A percentile compares a stretch with the other conserved stretches of the same genome.
Evolutionary conservation across 371 early-diverging fungal species (phyloP).

Genomic region (Rhizomucor miehei): DNA sequence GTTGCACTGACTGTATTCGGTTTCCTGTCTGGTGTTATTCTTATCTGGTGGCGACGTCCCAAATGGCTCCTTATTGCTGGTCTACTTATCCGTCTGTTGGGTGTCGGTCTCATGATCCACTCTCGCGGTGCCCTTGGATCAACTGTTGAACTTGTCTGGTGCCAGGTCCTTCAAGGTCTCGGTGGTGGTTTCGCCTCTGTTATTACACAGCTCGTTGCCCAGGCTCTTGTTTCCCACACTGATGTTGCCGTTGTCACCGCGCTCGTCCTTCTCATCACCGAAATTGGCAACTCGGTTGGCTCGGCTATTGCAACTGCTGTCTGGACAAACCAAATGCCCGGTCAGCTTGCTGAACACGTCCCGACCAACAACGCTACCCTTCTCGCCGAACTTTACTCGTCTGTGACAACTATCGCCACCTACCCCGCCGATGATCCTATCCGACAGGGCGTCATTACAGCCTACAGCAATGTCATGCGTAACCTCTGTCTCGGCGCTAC

Average conservation of each 20-base stretch:
- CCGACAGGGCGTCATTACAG: conserved; percentile 24
- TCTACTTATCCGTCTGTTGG: conserved; percentile 27
- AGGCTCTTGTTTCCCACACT: conserved; percentile 22
- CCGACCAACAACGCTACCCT: conserved; percentile 37
- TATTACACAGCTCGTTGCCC: conserved; percentile 16
- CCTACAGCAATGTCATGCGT: conserved; percentile 29
- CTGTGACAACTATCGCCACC: conserved; percentile 11
- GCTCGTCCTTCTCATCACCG: conserved; percentile 31
- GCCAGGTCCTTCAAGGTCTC: conserved; percentile 41
- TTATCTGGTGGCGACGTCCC: conserved; percentile 12
- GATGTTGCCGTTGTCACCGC: conserved; percentile 44
- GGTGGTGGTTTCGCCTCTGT: conserved; percentile 43
- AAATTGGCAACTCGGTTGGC: conserved; percentile 40
- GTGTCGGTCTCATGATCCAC: conserved; percentile 50
- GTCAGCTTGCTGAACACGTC: conserved; percentile 24
- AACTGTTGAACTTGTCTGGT: conserved; percentile 38
- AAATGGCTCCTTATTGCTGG: conserved; percentile 22
- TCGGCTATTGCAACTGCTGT: conserved; percentile 42
- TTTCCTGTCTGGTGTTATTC: conserved; percentile 12
- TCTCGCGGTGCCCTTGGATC: conserved; percentile 35
- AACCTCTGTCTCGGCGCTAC: conserved; percentile 23
- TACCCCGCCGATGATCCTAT: conserved; percentile 17
- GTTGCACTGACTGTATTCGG: conserved; percentile 12
- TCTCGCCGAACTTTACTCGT: conserved; percentile 16
- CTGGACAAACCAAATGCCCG: conserved; percentile 45